Evolutionary conservation across 441 rosid species (phyloP).

Genomic region (Arabidopsis lyrata): DNA sequence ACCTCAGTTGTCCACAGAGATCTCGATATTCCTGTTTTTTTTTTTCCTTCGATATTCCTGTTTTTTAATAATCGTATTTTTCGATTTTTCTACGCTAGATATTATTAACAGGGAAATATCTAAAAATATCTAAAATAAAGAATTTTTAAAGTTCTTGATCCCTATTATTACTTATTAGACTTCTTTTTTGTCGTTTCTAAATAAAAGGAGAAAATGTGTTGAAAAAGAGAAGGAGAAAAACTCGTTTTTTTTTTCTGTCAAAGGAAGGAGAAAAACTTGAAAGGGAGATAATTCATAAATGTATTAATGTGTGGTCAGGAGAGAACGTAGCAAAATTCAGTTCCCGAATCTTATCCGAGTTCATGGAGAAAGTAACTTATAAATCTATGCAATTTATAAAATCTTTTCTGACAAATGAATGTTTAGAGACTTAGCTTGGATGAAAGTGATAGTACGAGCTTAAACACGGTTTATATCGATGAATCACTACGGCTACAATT

Average conservation of each 20-base stretch:
- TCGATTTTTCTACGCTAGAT: not conserved
- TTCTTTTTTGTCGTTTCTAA: not conserved
- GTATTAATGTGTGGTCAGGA: conserved; percentile 6
- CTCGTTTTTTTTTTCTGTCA: too few species aligned
- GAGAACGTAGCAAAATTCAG: not conserved
- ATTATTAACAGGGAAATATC: conserved; percentile 10
- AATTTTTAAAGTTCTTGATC: not conserved
- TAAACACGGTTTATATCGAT: too few species aligned
- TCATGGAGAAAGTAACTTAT: not conserved
- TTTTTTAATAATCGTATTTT: not conserved
- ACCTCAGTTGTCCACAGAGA: not conserved
- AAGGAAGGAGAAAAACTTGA: not conserved
- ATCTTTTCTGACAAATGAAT: not conserved
- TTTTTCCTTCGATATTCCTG: not conserved
- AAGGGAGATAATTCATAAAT: not conserved
- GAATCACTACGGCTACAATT: too few species aligned
- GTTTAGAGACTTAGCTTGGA: not conserved
- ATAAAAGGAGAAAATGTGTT: not conserved
- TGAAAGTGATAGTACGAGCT: not conserved
- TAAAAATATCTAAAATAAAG: conserved; percentile 1
- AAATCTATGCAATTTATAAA: not conserved
- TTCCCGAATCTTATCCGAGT: conserved; percentile 23
- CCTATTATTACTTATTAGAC: not conserved
- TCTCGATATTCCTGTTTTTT: not conserved
- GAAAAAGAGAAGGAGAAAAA: not conserved